phyloP scores from a whole-genome alignment of 257 asterid species.

The Vinca minor region DNA sequence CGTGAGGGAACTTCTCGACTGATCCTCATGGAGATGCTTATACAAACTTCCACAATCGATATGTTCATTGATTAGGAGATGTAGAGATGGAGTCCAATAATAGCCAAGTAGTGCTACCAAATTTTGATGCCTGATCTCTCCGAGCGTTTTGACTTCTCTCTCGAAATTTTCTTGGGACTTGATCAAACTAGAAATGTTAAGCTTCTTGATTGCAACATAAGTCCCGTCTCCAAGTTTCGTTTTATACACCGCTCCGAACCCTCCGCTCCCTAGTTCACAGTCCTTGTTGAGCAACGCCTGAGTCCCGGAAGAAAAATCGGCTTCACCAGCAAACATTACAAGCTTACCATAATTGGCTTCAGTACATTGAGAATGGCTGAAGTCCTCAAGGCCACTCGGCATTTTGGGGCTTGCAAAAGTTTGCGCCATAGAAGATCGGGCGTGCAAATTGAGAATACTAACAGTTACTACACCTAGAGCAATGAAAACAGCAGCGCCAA shows the following conservation, averaged over 20 bases:
- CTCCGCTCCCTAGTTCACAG: slow-evolving; percentile 78
- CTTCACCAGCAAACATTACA: slow-evolving; percentile 77
- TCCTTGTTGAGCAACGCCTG: slow-evolving; percentile 66
- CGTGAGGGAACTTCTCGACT: slow-evolving; percentile 26
- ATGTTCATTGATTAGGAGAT: slow-evolving; percentile 58
- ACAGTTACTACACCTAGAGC: slow-evolving; percentile 74
- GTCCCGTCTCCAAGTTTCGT: slow-evolving; percentile 54
- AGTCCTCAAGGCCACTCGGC: slow-evolving; percentile 58
- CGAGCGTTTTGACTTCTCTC: slow-evolving; percentile 45
- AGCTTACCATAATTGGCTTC: slow-evolving; percentile 81
- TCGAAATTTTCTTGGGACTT: slow-evolving; percentile 71
- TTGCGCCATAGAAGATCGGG: slow-evolving; percentile 40
- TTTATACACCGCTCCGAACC: slow-evolving; percentile 67
- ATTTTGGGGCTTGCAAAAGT: slow-evolving; percentile 44
- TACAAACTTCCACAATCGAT: slow-evolving; percentile 49
- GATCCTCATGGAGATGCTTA: slow-evolving; percentile 51
- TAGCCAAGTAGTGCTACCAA: slow-evolving; percentile 56
- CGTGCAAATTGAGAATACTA: slow-evolving; percentile 60
- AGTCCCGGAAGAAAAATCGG: slow-evolving; percentile 58
- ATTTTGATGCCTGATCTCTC: slow-evolving; percentile 40
- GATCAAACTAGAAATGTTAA: slow-evolving; percentile 58
- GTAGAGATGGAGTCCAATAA: slow-evolving; percentile 66
- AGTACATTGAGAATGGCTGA: slow-evolving; percentile 52
- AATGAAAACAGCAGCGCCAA: slow-evolving; percentile 75
- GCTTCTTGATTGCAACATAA: slow-evolving; percentile 73